Evolutionary conservation across 768 basidiomycete species (phyloP), one percentile per base, ranked within the genome.

Genomic region (Leccinum obscurum): DNA sequence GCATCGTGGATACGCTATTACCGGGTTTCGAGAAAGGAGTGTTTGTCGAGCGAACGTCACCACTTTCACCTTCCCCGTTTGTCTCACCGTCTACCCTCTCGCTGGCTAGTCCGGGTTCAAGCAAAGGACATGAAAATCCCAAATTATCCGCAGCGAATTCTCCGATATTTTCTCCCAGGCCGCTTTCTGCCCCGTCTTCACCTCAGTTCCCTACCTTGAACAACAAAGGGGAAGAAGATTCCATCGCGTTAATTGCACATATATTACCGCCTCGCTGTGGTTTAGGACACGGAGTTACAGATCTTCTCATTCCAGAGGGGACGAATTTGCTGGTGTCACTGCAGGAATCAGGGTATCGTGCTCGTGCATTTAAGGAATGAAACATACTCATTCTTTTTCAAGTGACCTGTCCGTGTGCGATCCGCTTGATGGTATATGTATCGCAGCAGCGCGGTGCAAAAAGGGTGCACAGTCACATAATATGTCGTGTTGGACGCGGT

Each of bases 301-400:
- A 79, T n/a, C 68, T 90, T 34, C 68, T 78, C 9, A 55, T 81
- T 10, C 71, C 86, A 13, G 74, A 79, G n/a, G 72, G 76, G 26
- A 73, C 76, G 13, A 61, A 73, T 10, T 70, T 82, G 52, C 58
- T 90, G 28, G 75, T 82, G 1, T 82, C 82, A 24, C 71, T 93
- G 44, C 87, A 87, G 54, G 79, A 84, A 64, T 79, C 82, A 46
- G 92, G 91, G 91, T 91, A 68, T 46, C 20, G 4, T 68, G 78
- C 70, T 37, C 14, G 37, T 35, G 15, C 32, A 26, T 55, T 49
- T 24, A 26, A 50, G 56, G 20, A 34, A n/a, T 11, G 24, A 34
- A 15, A 35, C 53, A 57, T 49, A 62, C 56, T 62, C 54, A 64
- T 48, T 10, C 34, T 34, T 55, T 22, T 13, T 59, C 48, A 60